Percentiles rank a stretch among this genome's conserved stretches.
Conservation (phyloP, 2,329 filamentous ascomycete species). For the Tolypocladium capitatum region DNA sequence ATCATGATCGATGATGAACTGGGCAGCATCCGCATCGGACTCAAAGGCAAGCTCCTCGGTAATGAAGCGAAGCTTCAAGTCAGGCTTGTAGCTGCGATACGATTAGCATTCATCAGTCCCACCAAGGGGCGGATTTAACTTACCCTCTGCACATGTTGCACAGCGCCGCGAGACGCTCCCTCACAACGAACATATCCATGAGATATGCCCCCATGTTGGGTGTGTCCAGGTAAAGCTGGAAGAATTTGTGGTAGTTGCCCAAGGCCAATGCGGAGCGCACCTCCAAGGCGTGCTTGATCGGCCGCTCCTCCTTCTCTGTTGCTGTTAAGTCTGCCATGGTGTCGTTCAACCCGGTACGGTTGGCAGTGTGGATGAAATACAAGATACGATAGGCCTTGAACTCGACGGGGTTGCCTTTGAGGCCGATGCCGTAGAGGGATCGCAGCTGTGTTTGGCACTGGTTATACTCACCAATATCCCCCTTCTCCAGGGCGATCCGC, state of each 20-base stretch:
- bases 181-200: conserved; percentile 97
- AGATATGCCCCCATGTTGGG: conserved; percentile 96
- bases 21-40: conserved; percentile 76
- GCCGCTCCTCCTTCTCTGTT: conserved; percentile 77
- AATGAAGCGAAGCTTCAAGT: conserved; percentile 78
- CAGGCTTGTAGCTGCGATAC: conserved; percentile 67
- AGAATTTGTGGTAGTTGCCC: conserved; percentile 96
- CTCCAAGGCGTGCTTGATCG: conserved; percentile 81
- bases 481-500: conserved; percentile 93
- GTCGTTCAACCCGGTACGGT: conserved; percentile 96
- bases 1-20: conserved; percentile 75
- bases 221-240: conserved; percentile 86
- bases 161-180: conserved; percentile 82
- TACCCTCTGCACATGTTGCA: conserved; percentile 92
- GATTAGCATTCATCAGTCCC: conserved; percentile 28
- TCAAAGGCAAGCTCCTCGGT: conserved; percentile 95
- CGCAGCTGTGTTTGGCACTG: conserved; percentile 98
- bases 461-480: conserved; percentile 99
- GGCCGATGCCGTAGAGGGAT: conserved; percentile 73
- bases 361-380: conserved; percentile 98
- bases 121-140: conserved; percentile 34
- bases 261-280: conserved; percentile 85
- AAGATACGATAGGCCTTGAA: conserved; percentile 99
- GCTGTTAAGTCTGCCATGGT: conserved; percentile 96
- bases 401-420: conserved; percentile 83